Percentiles rank a stretch among this genome's conserved stretches.
phyloP scores from a whole-genome alignment of 2,329 filamentous ascomycete genomes.

The Trichophyton rubrum region DNA sequence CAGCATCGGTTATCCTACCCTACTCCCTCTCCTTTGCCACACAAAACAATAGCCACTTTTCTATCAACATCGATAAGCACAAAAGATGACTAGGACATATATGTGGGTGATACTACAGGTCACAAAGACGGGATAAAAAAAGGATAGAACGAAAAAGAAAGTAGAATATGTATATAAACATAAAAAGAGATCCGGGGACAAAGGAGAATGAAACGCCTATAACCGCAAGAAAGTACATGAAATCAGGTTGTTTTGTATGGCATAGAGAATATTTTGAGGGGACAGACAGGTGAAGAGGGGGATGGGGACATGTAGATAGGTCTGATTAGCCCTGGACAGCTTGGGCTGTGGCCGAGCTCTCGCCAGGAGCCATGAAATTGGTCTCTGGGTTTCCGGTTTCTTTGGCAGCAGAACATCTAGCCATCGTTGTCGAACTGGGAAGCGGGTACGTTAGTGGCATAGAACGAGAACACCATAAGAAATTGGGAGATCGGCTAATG shows the following conservation, averaged over 20 bases:
- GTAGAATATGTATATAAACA: slow-evolving; percentile 14
- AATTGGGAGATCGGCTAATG: slow-evolving; percentile 9
- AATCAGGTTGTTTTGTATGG: slow-evolving; percentile 11
- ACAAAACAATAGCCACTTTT: neutral
- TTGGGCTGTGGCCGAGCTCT: slow-evolving; percentile 18
- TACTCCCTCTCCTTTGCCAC: neutral
- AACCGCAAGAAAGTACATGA: slow-evolving; percentile 11
- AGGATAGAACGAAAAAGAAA: slow-evolving; percentile 6
- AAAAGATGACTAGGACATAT: slow-evolving; percentile 1
- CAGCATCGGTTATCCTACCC: neutral
- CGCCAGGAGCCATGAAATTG: slow-evolving; percentile 64
- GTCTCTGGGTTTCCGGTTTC: slow-evolving; percentile 64
- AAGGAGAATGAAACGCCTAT: slow-evolving; percentile 14
- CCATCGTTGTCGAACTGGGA: slow-evolving; percentile 87
- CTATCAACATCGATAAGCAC: neutral
- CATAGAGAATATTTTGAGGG: neutral
- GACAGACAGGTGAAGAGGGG: neutral
- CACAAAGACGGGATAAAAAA: neutral
- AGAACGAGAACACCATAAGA: slow-evolving; percentile 5
- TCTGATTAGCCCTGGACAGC: slow-evolving; percentile 6
- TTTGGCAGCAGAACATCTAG: slow-evolving; percentile 89
- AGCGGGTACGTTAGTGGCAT: neutral
- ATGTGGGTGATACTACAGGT: slow-evolving; percentile 2
- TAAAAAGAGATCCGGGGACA: slow-evolving; percentile 13
- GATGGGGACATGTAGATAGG: neutral